A percentile compares a stretch with the other conserved stretches of the same genome.
Conservation (phyloP, 176 grass and related monocot genomes). For the Triticum dicoccoides region DNA sequence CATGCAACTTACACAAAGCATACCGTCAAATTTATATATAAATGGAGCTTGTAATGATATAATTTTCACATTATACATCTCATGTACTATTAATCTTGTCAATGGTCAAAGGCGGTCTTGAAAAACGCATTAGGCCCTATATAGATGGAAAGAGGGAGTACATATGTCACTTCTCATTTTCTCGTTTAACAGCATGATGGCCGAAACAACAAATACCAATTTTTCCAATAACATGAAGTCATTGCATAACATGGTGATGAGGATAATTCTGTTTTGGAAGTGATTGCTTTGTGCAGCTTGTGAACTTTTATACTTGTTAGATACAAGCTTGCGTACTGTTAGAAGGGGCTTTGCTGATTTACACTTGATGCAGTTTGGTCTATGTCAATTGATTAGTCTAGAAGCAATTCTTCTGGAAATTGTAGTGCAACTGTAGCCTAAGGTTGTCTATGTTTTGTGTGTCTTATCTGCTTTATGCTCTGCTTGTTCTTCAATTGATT, state of each 20-base stretch:
- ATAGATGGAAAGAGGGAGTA: neutral
- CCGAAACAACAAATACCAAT: slow-evolving; percentile 11
- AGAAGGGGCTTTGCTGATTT: neutral
- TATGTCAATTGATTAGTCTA: neutral
- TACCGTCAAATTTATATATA: too few relatives aligned
- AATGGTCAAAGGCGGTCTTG: too few relatives aligned
- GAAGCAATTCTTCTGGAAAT: neutral
- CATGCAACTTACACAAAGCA: too few relatives aligned
- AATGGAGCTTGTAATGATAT: too few relatives aligned
- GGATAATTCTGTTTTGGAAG: neutral
- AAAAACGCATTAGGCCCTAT: too few relatives aligned
- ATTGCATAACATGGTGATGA: neutral
- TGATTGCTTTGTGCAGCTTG: neutral
- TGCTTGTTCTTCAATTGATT: neutral
- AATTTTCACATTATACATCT: too few relatives aligned
- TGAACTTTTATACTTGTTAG: neutral
- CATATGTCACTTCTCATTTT: neutral
- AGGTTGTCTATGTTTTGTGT: too few relatives aligned
- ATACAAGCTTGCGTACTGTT: neutral
- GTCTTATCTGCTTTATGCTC: neutral
- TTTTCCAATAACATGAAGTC: slow-evolving; percentile 7
- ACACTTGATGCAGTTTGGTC: too few relatives aligned
- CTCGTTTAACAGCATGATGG: slow-evolving; percentile 11
- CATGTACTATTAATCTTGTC: too few relatives aligned
- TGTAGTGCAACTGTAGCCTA: too few relatives aligned